Evolutionary conservation across 306 rosid genomes (phyloP).

Genomic region (Quercus cerris): DNA sequence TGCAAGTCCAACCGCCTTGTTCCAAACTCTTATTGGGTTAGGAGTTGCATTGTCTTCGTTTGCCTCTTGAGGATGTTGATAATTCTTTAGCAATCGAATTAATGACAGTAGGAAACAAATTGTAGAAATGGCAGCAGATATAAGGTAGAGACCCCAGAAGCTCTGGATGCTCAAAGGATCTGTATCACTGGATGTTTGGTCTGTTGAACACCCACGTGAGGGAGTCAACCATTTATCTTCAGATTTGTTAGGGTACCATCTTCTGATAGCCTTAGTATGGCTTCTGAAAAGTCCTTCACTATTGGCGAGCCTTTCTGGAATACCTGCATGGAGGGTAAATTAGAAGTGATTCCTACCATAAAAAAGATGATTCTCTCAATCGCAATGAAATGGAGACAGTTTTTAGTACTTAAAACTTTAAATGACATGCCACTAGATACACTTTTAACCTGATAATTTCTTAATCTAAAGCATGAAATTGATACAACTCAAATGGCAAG

Average conservation of each 20-base stretch:
- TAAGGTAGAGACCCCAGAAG: slow-evolving; percentile 56
- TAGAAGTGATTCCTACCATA: background rate
- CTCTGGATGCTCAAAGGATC: slow-evolving; percentile 42
- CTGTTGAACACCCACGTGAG: slow-evolving; percentile 19
- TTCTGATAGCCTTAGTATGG: slow-evolving; percentile 38
- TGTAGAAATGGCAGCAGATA: slow-evolving; percentile 51
- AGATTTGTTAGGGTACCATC: slow-evolving; percentile 31
- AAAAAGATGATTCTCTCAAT: no score
- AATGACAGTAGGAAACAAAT: slow-evolving; percentile 38
- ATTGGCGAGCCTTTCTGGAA: slow-evolving; percentile 71
- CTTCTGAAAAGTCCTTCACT: no score
- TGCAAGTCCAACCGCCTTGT: slow-evolving; percentile 15
- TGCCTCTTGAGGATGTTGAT: slow-evolving; percentile 10
- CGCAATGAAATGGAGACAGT: no score
- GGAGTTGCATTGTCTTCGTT: slow-evolving; percentile 8
- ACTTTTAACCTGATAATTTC: no score
- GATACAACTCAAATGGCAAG: no score
- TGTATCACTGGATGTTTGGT: background rate
- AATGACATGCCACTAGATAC: no score
- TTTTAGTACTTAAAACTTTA: no score
- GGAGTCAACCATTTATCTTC: slow-evolving; percentile 38
- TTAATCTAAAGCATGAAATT: no score
- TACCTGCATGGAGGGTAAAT: slow-evolving; percentile 29
- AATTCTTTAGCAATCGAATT: slow-evolving; percentile 9
- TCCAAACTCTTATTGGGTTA: slow-evolving; percentile 13